Evolutionary conservation across 108 stramenopile genomes (phyloP), one percentile per base, ranked within the genome.

Genomic region (Schizochytrium sp.): DNA sequence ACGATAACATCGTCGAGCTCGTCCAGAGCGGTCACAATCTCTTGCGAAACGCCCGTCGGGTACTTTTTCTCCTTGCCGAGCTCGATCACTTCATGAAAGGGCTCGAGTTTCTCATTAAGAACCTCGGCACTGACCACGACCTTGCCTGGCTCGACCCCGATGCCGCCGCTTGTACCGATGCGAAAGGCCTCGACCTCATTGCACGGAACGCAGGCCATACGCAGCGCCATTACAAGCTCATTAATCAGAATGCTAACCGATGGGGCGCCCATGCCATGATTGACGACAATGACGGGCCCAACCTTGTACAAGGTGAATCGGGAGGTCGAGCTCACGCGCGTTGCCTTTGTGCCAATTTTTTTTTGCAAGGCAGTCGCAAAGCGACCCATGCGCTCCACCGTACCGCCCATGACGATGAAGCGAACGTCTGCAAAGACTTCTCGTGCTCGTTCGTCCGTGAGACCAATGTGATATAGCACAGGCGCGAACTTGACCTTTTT

Each of bases 181-280:
- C 76, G 76, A 53, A 83, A 83, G 45, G 51, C 48, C 48, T 53
- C n/a, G 12, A 83, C 76, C 6, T 69, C 63, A 45, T 34, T 18
- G 51, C 76, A 47, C 4, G 45, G 51, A 16, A 12, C 51, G 18
- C 28, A 8, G 51, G 76, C 76, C n/a, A 83, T 55, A 34, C 48
- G 48, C n/a, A 83, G 76, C 44, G 48, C 76, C 48, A 83, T 47
- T 43, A 83, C 23, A 18, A 83, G 76, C 23, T 83, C 76, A 23
- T 83, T 83, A 1, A 83, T 1, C 48, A 47, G 28, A 53, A 83
- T 83, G 51, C 48, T 53, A 12, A 53, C 51, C 16, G 76, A 83
- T 23, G 76, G 76, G 12, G 51, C 76, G n/a, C 76, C 76, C 76
- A 83, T 83, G 19, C 76, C 76, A 23, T 83, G 76, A 45, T 83